phyloP scores from a whole-genome alignment of 2,329 filamentous ascomycete species.

The Aspergillus phoenicis region DNA sequence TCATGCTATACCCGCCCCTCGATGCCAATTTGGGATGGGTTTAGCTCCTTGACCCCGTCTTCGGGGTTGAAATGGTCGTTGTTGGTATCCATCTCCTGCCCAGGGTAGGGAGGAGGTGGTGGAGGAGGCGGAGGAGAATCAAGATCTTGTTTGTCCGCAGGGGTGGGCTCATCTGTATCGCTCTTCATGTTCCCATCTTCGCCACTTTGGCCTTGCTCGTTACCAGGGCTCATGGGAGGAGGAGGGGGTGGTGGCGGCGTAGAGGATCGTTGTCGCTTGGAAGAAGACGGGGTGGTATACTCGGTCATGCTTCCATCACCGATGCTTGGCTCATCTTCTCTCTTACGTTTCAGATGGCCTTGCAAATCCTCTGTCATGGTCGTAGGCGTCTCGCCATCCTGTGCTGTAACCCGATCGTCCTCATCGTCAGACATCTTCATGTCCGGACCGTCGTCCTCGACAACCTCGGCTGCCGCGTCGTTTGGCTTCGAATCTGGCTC shows the following conservation, averaged over 20 bases:
- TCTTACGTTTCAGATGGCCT: slow-evolving; percentile 62
- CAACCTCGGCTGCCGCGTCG: slow-evolving; percentile 27
- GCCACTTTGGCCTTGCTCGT: slow-evolving; percentile 22
- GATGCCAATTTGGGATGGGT: slow-evolving; percentile 27
- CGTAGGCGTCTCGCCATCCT: slow-evolving; percentile 16
- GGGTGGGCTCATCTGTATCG: slow-evolving; percentile 21
- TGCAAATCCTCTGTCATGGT: slow-evolving; percentile 4
- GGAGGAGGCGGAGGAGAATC: slow-evolving; percentile 31
- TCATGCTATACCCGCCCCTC: slow-evolving; percentile 26
- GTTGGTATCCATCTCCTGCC: slow-evolving; percentile 24
- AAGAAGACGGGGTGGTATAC: slow-evolving; percentile 49
- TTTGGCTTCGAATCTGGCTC: slow-evolving; percentile 26
- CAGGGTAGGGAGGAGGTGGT: slow-evolving; percentile 36
- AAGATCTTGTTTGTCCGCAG: slow-evolving; percentile 23
- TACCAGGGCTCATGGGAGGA: slow-evolving; percentile 28
- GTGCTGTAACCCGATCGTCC: slow-evolving; percentile 22
- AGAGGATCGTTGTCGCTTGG: slow-evolving; percentile 57
- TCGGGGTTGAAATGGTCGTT: slow-evolving; percentile 5
- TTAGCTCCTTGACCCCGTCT: slow-evolving; percentile 13
- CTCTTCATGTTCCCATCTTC: slow-evolving; percentile 25
- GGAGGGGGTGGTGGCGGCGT: slow-evolving; percentile 43
- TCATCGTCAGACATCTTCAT: slow-evolving; percentile 49
- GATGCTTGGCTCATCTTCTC: slow-evolving; percentile 49
- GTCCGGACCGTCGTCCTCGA: slow-evolving; percentile 25
- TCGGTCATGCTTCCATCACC: slow-evolving; percentile 38